A percentile compares a stretch with the other conserved stretches of the same genome.
Evolutionary conservation across 2,329 filamentous ascomycete genomes (phyloP).

Genomic region (Colletotrichum nymphaeae): DNA sequence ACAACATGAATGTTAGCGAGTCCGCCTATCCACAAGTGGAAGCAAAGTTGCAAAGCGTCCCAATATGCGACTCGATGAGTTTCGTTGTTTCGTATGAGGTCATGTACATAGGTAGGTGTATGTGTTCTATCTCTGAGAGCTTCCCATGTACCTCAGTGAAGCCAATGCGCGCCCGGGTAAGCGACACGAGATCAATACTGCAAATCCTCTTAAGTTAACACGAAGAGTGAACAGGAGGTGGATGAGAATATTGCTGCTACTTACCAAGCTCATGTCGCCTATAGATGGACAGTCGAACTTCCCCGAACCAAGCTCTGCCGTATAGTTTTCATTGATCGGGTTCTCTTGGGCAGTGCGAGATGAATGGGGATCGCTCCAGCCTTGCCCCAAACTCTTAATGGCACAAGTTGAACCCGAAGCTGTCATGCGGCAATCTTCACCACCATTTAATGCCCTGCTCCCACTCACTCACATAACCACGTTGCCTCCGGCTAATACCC

Average conservation of each 20-base stretch:
- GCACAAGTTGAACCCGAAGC: not conserved
- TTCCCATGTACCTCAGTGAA: too few relatives aligned
- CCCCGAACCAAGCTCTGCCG: not conserved
- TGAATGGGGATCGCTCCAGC: too few relatives aligned
- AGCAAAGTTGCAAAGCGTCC: too few relatives aligned
- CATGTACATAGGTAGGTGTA: too few relatives aligned
- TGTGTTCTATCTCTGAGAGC: too few relatives aligned
- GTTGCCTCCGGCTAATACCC: not conserved
- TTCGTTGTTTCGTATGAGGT: too few relatives aligned
- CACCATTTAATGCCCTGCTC: too few relatives aligned
- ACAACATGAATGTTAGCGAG: too few relatives aligned
- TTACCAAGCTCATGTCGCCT: not conserved
- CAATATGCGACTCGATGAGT: too few relatives aligned
- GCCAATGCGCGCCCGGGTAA: too few relatives aligned
- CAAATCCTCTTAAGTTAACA: not conserved
- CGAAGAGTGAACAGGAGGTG: not conserved
- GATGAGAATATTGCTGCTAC: not conserved
- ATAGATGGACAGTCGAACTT: not conserved
- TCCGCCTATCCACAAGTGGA: too few relatives aligned
- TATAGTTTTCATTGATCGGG: not conserved
- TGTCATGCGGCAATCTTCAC: not conserved
- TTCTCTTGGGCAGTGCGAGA: not conserved
- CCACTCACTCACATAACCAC: not conserved
- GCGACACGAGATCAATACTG: too few relatives aligned
- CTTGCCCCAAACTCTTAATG: not conserved